Percentiles rank a stretch among this genome's conserved stretches.
Conservation (phyloP, 1,284 basidiomycete genomes). For the Ustilago lituana region DNA sequence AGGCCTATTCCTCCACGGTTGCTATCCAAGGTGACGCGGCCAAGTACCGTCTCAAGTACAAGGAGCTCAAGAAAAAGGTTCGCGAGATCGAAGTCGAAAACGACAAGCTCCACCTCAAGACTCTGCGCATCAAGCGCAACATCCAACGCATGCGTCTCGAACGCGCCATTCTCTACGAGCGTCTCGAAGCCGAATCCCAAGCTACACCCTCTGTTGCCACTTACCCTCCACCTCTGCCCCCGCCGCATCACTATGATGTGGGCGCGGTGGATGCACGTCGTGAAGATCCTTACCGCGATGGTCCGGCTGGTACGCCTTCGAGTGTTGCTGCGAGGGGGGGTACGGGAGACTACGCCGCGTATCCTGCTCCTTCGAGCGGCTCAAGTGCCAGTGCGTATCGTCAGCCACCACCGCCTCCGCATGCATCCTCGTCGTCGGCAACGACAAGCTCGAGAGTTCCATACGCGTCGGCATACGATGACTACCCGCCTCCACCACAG, state of each 20-base stretch:
- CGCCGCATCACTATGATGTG: constrained; percentile 19
- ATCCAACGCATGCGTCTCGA: constrained; percentile 89
- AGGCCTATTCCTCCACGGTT: constrained; percentile 63
- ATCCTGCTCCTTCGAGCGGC: neutral
- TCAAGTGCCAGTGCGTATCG: constrained; percentile 8
- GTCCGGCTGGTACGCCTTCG: constrained; percentile 1
- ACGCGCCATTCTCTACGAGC: constrained; percentile 72
- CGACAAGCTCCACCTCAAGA: constrained; percentile 83
- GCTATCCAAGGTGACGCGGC: constrained; percentile 74
- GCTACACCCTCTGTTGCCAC: constrained; percentile 19
- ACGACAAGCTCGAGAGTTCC: constrained; percentile 5
- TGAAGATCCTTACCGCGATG: constrained; percentile 8
- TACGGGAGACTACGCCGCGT: constrained; percentile 1
- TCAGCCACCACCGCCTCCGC: neutral
- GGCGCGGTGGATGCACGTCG: constrained; percentile 3
- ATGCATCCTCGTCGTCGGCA: neutral
- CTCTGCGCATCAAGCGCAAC: constrained; percentile 81
- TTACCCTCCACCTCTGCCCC: constrained; percentile 16
- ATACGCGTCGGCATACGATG: constrained; percentile 23
- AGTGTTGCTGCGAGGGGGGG: neutral
- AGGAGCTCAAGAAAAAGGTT: constrained; percentile 86
- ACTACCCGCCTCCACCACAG: constrained; percentile 34
- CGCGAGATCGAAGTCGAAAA: constrained; percentile 89
- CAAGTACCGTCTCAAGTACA: constrained; percentile 89
- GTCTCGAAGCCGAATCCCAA: constrained; percentile 52